A percentile compares a stretch with the other conserved stretches of the same genome.
Conservation (phyloP, 2,329 filamentous ascomycete genomes). For the Dendryphion nanum region DNA sequence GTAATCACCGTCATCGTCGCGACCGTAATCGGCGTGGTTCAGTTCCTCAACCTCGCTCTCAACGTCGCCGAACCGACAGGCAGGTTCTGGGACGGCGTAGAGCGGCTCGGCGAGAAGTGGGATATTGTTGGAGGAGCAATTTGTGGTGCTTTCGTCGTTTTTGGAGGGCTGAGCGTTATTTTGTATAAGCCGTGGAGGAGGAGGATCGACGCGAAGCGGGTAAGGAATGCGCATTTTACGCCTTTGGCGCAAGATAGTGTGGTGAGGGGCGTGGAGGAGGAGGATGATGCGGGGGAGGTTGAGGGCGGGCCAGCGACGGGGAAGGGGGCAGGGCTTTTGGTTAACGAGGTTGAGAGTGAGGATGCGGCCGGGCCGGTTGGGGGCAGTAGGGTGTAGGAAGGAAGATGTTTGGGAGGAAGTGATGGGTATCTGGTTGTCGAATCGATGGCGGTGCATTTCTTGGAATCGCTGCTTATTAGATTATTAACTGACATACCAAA, state of each 20-base stretch:
- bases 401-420: too few species aligned
- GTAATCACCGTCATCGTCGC: constrained; percentile 80
- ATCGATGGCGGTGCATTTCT: too few species aligned
- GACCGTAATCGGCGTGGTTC: constrained; percentile 80
- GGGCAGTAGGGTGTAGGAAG: too few species aligned
- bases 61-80: constrained; percentile 74
- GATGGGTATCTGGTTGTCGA: too few species aligned
- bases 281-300: constrained; percentile 15
- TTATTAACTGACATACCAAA: too few species aligned
- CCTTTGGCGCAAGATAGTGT: constrained; percentile 18
- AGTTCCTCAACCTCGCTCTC: constrained; percentile 74
- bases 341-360: too few species aligned
- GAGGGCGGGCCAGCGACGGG: too few species aligned
- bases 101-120: constrained; percentile 44
- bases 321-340: too few species aligned
- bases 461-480: too few species aligned
- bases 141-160: constrained; percentile 78
- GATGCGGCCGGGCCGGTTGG: too few species aligned
- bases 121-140: constrained; percentile 63
- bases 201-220: constrained; percentile 48
- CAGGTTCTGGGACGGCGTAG: constrained; percentile 87
- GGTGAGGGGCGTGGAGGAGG: constrained; percentile 4
- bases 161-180: constrained; percentile 70
- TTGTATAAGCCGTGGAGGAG: constrained; percentile 78
- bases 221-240: constrained; percentile 25